Evolutionary conservation across 73 alveolate genomes (phyloP).

Genomic region (Tetrahymena malaccensis): DNA sequence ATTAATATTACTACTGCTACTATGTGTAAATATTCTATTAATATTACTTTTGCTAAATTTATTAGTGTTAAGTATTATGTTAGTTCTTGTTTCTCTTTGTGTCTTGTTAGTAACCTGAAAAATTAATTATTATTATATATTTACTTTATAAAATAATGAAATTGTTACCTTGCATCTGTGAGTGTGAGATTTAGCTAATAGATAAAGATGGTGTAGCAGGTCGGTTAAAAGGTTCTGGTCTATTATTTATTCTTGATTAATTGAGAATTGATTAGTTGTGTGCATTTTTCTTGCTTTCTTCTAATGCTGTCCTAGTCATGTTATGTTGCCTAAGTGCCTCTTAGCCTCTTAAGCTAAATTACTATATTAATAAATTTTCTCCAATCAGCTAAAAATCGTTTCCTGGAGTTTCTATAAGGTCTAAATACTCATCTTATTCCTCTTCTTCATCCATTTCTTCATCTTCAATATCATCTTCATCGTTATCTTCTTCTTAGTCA

Average conservation of each 20-base stretch:
- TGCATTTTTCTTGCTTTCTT: slow-evolving; percentile 58
- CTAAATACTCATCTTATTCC: background rate
- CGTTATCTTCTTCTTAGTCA: slow-evolving; percentile 62
- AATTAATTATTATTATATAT: slow-evolving; percentile 43
- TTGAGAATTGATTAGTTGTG: slow-evolving; percentile 26
- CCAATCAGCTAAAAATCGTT: slow-evolving; percentile 43
- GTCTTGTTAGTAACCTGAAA: background rate
- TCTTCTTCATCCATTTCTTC: slow-evolving; percentile 65
- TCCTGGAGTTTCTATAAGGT: slow-evolving; percentile 27
- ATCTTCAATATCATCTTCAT: slow-evolving; percentile 62
- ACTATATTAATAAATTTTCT: slow-evolving; percentile 64
- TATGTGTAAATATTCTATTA: background rate
- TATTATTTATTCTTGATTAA: slow-evolving; percentile 36
- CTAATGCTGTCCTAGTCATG: background rate
- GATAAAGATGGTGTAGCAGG: slow-evolving; percentile 49
- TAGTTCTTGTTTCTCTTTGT: background rate
- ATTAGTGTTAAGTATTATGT: background rate
- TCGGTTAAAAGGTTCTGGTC: slow-evolving; percentile 26
- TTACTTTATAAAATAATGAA: background rate
- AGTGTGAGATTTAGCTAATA: slow-evolving; percentile 10
- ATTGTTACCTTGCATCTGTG: slow-evolving; percentile 53
- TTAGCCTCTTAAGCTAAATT: slow-evolving; percentile 37
- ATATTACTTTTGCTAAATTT: background rate
- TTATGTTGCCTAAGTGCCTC: slow-evolving; percentile 10
- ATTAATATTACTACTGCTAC: background rate